phyloP scores from a whole-genome alignment of 106 monocot genomes.

The Acorus gramineus region DNA sequence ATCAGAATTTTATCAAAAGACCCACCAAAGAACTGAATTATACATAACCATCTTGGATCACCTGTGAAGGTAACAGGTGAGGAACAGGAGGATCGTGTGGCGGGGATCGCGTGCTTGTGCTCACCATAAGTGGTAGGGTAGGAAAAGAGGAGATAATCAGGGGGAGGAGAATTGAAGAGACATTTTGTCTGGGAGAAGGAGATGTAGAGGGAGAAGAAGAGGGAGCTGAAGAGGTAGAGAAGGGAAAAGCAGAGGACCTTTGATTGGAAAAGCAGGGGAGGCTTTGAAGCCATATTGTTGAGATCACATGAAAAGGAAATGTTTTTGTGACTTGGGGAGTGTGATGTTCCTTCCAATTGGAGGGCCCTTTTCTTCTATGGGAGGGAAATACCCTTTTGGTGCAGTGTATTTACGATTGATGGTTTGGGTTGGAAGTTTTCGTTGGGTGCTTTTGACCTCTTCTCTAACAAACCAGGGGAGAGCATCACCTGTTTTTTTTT shows the following conservation, averaged over 20 bases:
- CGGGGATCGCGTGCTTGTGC: constrained; percentile 77
- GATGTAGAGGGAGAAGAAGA: constrained; percentile 30
- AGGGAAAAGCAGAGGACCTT: constrained; percentile 76
- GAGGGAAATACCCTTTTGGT: no score
- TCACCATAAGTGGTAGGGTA: constrained; percentile 73
- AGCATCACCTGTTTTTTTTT: no score
- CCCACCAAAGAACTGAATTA: not conserved
- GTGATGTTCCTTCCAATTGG: no score
- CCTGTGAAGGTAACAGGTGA: constrained; percentile 59
- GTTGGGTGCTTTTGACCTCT: no score
- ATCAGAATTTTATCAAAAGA: no score
- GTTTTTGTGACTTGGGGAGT: no score
- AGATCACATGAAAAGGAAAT: no score
- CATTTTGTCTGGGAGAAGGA: constrained; percentile 17
- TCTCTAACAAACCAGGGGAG: no score
- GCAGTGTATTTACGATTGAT: no score
- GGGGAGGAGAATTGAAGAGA: constrained; percentile 10
- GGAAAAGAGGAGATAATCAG: constrained; percentile 25
- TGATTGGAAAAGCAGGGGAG: constrained; percentile 64
- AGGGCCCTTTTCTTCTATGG: no score
- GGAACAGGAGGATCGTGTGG: constrained; percentile 44
- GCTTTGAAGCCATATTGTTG: not conserved
- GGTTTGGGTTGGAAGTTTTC: no score
- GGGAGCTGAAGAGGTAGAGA: constrained; percentile 75
- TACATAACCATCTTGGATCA: not conserved